A percentile compares a stretch with the other conserved stretches of the same genome.
Conservation (phyloP, 306 rosid species). For the Datisca glomerata region DNA sequence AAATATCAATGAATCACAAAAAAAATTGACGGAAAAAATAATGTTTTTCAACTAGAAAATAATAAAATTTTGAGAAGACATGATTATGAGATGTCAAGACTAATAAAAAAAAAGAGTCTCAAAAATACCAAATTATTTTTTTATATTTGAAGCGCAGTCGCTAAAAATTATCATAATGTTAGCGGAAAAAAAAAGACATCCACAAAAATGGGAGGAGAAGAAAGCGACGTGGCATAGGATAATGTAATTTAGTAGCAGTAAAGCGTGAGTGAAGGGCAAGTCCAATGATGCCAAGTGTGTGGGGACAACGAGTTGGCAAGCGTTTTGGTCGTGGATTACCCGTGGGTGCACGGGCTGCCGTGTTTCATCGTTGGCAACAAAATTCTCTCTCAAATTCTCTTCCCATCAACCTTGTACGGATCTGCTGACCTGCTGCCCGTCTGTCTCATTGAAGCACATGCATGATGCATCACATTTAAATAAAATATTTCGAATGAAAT, state of each 20-base stretch:
- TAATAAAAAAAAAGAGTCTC: no score
- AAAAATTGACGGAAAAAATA: no score
- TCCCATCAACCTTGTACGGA: no score
- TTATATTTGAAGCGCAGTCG: background rate
- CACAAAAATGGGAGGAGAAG: background rate
- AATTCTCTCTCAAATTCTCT: background rate
- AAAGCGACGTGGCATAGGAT: conserved; percentile 5
- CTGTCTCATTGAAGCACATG: background rate
- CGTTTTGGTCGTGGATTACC: conserved; percentile 17
- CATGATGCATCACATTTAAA: no score
- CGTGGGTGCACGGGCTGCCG: conserved; percentile 9
- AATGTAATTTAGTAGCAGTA: background rate
- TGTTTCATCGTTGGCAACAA: background rate
- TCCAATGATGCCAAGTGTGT: conserved; percentile 13
- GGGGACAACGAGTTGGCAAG: conserved; percentile 11
- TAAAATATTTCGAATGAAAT: no score
- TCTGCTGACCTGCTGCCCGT: no score
- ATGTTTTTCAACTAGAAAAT: no score
- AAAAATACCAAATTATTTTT: no score
- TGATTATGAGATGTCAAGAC: no score
- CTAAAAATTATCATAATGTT: no score
- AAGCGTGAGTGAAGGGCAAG: conserved; percentile 3
- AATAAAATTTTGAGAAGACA: no score
- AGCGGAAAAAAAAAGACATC: background rate
- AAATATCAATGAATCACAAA: no score